A percentile compares a stretch with the other conserved stretches of the same genome.
phyloP scores from a whole-genome alignment of 176 grass and related monocot genomes.

The Themeda triandra region DNA sequence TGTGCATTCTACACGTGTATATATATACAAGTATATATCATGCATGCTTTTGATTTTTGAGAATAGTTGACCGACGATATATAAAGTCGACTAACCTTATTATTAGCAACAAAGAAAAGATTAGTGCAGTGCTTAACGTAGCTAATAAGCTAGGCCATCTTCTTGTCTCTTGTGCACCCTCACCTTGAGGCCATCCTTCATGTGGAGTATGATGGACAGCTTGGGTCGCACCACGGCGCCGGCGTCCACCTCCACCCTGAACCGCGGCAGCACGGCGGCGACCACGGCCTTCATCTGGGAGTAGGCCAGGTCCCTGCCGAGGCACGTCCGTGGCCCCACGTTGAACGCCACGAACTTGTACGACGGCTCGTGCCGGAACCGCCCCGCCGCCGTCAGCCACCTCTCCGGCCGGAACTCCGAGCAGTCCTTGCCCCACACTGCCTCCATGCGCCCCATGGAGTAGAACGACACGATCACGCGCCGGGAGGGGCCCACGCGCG shows the following conservation, averaged over 20 bases:
- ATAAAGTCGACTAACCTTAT: not conserved
- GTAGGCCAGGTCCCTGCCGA: conserved; percentile 60
- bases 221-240: conserved; percentile 42
- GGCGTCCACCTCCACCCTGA: conserved; percentile 38
- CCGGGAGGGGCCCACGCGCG: not conserved
- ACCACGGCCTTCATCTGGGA: conserved; percentile 67
- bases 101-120: not conserved
- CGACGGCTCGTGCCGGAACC: conserved; percentile 55
- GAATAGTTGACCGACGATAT: not conserved
- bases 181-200: conserved; percentile 69
- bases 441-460: conserved; percentile 82
- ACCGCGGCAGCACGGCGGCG: conserved; percentile 48
- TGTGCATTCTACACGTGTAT: not conserved
- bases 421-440: conserved; percentile 84
- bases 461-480: conserved; percentile 57
- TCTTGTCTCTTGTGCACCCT: conserved; percentile 31
- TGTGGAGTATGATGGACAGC: conserved; percentile 74
- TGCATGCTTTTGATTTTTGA: not conserved
- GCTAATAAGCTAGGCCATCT: not conserved
- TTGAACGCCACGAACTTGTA: conserved; percentile 88
- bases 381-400: conserved; percentile 55
- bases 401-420: conserved; percentile 75
- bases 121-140: not conserved
- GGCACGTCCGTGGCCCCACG: conserved; percentile 65
- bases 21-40: not conserved